A percentile compares a stretch with the other conserved stretches of the same genome.
Conservation (phyloP, 805 yeast species). For the Candida coquimbonensis region DNA sequence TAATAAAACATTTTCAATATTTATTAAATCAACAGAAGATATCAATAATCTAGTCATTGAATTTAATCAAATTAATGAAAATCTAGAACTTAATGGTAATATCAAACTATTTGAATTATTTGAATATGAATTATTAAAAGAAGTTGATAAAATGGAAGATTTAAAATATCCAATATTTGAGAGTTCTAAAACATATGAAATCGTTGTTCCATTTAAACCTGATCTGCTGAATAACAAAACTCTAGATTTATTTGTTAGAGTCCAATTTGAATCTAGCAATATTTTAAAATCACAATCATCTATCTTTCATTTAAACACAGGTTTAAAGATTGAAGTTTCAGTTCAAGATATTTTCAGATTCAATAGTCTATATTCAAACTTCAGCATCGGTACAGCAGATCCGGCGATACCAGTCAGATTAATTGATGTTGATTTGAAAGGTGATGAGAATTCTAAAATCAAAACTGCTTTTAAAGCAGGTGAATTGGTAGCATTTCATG, state of each 20-base stretch:
- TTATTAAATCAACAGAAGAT: slow-evolving; percentile 6
- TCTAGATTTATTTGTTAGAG: slow-evolving; percentile 9
- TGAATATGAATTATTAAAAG: slow-evolving; percentile 1
- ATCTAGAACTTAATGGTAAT: background rate
- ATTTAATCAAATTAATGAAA: slow-evolving; percentile 5
- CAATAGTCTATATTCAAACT: slow-evolving; percentile 53
- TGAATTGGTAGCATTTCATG: slow-evolving; percentile 49
- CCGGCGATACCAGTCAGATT: slow-evolving; percentile 47
- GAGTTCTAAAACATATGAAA: slow-evolving; percentile 13
- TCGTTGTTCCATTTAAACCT: slow-evolving; percentile 29
- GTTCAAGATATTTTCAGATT: slow-evolving; percentile 73
- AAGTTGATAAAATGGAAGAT: background rate
- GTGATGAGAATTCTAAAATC: slow-evolving; percentile 28
- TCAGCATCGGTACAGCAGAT: slow-evolving; percentile 57
- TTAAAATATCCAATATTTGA: slow-evolving; percentile 3
- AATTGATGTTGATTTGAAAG: slow-evolving; percentile 33
- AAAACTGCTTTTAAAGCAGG: slow-evolving; percentile 24
- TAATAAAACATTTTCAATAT: slow-evolving; percentile 15
- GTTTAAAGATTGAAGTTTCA: slow-evolving; percentile 60
- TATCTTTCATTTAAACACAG: slow-evolving; percentile 37
- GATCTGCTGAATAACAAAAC: slow-evolving; percentile 8
- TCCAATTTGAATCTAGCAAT: slow-evolving; percentile 8
- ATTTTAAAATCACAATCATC: slow-evolving; percentile 13
- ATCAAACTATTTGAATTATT: background rate
- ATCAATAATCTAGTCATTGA: slow-evolving; percentile 5